Evolutionary conservation across 1,284 basidiomycete species (phyloP).

Genomic region (Grifola frondosa): DNA sequence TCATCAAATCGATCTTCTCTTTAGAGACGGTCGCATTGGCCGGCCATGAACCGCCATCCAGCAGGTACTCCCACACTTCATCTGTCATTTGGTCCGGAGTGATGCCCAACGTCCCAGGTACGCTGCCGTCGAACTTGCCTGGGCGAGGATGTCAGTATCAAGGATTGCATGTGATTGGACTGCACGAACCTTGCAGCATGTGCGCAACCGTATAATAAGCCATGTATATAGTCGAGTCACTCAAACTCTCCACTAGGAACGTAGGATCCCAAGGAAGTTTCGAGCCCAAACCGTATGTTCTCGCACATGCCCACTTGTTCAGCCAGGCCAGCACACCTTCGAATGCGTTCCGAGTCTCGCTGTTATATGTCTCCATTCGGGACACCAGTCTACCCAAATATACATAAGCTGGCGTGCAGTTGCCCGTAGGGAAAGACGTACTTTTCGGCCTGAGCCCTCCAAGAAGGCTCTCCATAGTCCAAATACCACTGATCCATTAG

Average conservation of each 20-base stretch:
- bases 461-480: constrained; percentile 91
- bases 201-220: constrained; percentile 96
- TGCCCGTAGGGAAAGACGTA: constrained; percentile 36
- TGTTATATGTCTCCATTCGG: constrained; percentile 87
- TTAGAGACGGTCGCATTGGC: constrained; percentile 60
- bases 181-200: constrained; percentile 73
- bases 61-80: constrained; percentile 96
- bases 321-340: constrained; percentile 94
- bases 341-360: constrained; percentile 90
- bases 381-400: constrained; percentile 61
- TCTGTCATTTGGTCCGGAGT: constrained; percentile 93
- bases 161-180: constrained; percentile 1
- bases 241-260: constrained; percentile 95
- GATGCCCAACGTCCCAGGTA: constrained; percentile 83
- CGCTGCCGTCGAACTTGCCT: constrained; percentile 79
- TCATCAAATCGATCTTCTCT: constrained; percentile 83
- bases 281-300: constrained; percentile 95
- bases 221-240: constrained; percentile 99
- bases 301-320: constrained; percentile 98
- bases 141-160: constrained; percentile 16
- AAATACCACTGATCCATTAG: constrained; percentile 99
- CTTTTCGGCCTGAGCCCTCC: constrained; percentile 88
- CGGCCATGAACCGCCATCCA: constrained; percentile 79
- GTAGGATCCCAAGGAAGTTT: constrained; percentile 96
- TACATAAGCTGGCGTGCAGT: constrained; percentile 8